phyloP scores from a whole-genome alignment of 495 filamentous ascomycete genomes.

The Cryomyces antarcticus region DNA sequence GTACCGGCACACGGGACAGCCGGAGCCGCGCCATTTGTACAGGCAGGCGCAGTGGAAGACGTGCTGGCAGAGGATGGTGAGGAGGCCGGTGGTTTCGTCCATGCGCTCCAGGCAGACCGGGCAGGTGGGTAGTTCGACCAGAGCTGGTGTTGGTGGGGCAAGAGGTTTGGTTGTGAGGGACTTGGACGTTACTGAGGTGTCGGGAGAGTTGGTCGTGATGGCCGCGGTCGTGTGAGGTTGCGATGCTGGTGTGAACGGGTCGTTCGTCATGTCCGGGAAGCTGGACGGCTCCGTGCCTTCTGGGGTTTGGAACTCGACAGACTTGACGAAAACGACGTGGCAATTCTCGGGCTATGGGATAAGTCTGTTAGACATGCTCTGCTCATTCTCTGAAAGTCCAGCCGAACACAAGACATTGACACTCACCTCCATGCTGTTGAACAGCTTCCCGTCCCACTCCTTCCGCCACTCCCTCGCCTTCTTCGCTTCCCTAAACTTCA shows the following conservation, averaged over 20 bases:
- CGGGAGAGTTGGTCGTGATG: constrained; percentile 10
- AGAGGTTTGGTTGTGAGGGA: constrained; percentile 56
- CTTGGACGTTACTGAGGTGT: constrained; percentile 26
- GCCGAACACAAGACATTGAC: not conserved
- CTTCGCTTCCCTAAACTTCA: constrained; percentile 71
- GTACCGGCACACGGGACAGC: constrained; percentile 88
- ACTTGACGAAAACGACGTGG: constrained; percentile 88
- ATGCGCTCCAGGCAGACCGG: constrained; percentile 94
- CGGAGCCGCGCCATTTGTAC: constrained; percentile 84
- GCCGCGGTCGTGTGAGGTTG: constrained; percentile 10
- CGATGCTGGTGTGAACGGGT: constrained; percentile 37
- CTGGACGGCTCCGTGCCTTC: constrained; percentile 18
- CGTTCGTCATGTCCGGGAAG: constrained; percentile 40
- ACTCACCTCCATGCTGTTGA: constrained; percentile 81
- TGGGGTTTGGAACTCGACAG: constrained; percentile 47
- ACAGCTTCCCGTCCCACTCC: constrained; percentile 86
- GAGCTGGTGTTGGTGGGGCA: constrained; percentile 73
- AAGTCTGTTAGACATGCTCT: constrained; percentile 11
- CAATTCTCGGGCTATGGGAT: constrained; percentile 67
- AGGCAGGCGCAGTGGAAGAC: constrained; percentile 96
- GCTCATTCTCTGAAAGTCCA: too few relatives aligned
- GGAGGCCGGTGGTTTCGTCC: constrained; percentile 86
- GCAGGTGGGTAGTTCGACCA: constrained; percentile 86
- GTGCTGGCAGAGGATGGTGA: constrained; percentile 94
- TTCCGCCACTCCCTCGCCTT: constrained; percentile 62